These are phyloP conservation scores for Acidiella bohemica DNA, from an alignment of 495 filamentous ascomycete genomes.

Conservation along the genomic window DNA sequence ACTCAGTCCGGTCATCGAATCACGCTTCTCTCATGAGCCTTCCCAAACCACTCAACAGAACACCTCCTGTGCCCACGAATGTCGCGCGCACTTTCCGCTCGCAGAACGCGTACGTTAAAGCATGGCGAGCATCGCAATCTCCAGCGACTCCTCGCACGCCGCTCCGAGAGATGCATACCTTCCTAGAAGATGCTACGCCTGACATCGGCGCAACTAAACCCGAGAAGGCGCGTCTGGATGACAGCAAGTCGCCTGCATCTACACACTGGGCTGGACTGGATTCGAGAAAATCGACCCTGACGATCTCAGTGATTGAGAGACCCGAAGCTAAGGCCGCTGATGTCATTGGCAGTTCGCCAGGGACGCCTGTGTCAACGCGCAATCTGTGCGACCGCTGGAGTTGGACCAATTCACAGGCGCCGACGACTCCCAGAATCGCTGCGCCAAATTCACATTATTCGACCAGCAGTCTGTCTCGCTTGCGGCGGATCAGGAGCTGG, in stretches of 20 bases:
- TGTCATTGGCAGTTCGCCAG: not conserved
- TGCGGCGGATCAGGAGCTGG: slow-evolving; percentile 9
- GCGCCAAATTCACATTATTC: slow-evolving; percentile 7
- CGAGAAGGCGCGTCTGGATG: not conserved
- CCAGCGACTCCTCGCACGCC: slow-evolving; percentile 1
- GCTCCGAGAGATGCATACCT: not conserved
- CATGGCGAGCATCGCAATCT: slow-evolving; percentile 5
- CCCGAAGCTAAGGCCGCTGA: not conserved
- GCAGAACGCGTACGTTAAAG: slow-evolving; percentile 14
- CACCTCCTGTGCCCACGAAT: not conserved
- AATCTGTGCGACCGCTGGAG: slow-evolving; percentile 8
- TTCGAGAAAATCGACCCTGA: not conserved
- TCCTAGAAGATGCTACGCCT: not conserved
- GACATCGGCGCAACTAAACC: not conserved
- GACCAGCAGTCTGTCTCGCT: slow-evolving; percentile 6
- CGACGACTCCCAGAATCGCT: slow-evolving; percentile 12
- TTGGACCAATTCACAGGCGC: slow-evolving; percentile 19
- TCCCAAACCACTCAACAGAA: not conserved
- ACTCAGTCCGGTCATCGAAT: slow-evolving; percentile 14
- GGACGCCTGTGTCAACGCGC: not conserved
- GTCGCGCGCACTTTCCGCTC: slow-evolving; percentile 6
- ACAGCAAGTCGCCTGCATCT: no score
- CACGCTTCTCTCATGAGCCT: not conserved
- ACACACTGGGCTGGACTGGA: not conserved
- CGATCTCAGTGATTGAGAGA: not conserved